Base-by-base conservation (phyloP, 345 rosid species). In the Eucalyptus marginata region DNA sequence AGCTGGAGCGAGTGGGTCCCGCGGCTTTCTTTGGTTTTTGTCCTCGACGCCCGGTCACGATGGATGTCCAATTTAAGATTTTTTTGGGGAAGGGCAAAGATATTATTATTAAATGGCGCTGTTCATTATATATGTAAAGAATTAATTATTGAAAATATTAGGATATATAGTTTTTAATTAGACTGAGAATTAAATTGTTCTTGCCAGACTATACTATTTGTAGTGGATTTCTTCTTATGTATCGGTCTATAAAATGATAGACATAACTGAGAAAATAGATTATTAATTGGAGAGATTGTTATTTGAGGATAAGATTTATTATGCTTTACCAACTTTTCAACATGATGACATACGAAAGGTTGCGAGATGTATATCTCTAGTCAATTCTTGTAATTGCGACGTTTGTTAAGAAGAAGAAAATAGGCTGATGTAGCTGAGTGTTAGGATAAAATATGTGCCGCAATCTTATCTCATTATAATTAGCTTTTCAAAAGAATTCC, bases 321-420 rank as follows among this genome's bases (percentile, higher is more conserved):
- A 8, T 17, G 20, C 40, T 1, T n/a, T 14, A 66, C 17, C 18
- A 31, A 31, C 40, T 15, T 0, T 66, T 31, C 12, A 8, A 66
- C 18, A 0, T 8, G 79, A 31, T 1, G 7, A 66, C 79, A 31
- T 66, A 8, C 0, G 4, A 36, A 22, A 33, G 3, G 4, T 10
- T 17, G 4, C 10, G 22, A 5, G 81, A 10, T 0, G 8, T 71
- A 1, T 36, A 18, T 36, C 8, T 71, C 25, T 33, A 71, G 5
- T 5, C 47, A 76, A 36, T 76, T 76, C 4, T 20, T 3, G 3
- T 17, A 76, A 76, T 20, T 36, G 3, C 14, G 0, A 36, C 3
- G 1, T 5, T 36, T 76, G 27, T 10, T 36, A 10, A 10, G 14
- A 10, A 20, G 5, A 20, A 76, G 46, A 36, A 76, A 71, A 11